Percentiles rank a stretch among this genome's conserved stretches.
phyloP scores from a whole-genome alignment of 345 rosid genomes.

The Syzygium grande region DNA sequence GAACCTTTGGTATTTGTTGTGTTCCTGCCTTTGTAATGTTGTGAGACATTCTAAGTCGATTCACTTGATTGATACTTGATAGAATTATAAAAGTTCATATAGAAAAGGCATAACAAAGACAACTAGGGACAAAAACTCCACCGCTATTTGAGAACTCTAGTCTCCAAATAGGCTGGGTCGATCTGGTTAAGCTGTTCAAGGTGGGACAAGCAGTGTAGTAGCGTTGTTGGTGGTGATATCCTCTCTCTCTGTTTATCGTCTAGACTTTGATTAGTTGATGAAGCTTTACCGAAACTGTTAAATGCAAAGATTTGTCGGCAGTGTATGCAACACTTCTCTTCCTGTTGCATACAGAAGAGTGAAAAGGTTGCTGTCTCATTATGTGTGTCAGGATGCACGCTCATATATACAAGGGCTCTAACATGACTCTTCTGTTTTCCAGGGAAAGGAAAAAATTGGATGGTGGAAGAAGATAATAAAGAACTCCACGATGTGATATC shows the following conservation, averaged over 20 bases:
- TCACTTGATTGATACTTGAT: background rate
- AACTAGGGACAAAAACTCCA: background rate
- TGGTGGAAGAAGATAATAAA: conserved; percentile 61
- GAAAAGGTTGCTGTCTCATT: background rate
- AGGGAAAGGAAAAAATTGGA: conserved; percentile 86
- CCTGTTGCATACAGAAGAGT: background rate
- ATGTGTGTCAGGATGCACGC: background rate
- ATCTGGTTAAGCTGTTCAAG: background rate
- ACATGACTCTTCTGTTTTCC: background rate
- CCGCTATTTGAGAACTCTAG: background rate
- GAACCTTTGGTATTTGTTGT: background rate
- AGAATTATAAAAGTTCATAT: background rate
- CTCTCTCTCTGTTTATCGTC: background rate
- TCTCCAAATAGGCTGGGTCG: background rate
- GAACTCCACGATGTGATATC: conserved; percentile 16
- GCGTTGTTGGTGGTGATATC: background rate
- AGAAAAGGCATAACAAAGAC: background rate
- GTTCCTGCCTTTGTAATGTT: background rate
- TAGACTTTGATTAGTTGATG: background rate
- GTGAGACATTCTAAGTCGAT: background rate
- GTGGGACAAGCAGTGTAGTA: background rate
- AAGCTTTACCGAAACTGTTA: background rate
- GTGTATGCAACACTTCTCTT: background rate
- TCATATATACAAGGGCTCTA: background rate
- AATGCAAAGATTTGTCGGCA: background rate